phyloP scores from a whole-genome alignment of 768 basidiomycete species.

The Heimioporus sp. region DNA sequence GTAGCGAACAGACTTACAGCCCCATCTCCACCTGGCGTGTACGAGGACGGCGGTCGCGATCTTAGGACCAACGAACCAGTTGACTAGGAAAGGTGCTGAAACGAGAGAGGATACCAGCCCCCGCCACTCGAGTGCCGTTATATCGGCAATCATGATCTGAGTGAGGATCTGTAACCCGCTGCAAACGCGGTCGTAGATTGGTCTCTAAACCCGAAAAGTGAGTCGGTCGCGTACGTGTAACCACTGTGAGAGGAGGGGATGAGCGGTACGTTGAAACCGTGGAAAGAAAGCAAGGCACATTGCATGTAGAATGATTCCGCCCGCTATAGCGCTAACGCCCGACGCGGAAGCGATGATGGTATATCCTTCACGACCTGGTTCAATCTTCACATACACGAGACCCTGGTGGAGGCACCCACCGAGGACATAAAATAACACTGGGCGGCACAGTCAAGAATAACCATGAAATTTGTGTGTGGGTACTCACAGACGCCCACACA shows the following conservation, averaged over 20 bases:
- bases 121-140: conserved; percentile 56
- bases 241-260: conserved; percentile 40
- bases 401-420: conserved; percentile 36
- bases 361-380: conserved; percentile 35
- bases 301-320: conserved; percentile 57
- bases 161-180: conserved; percentile 63
- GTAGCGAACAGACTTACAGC: conserved; percentile 43
- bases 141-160: conserved; percentile 62
- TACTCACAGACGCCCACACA: conserved; percentile 58
- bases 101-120: conserved; percentile 48
- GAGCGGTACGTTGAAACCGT: conserved; percentile 10
- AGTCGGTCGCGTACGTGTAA: conserved; percentile 46
- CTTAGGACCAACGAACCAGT: conserved; percentile 64
- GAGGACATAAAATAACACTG: conserved; percentile 59
- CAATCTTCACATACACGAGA: too few relatives aligned
- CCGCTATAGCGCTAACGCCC: conserved; percentile 44
- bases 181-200: not conserved
- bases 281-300: conserved; percentile 35
- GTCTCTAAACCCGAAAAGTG: not conserved
- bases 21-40: conserved; percentile 65
- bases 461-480: not conserved
- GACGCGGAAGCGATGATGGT: conserved; percentile 52
- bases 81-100: conserved; percentile 55
- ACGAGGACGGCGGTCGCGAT: conserved; percentile 45
- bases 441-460: not conserved